Evolutionary conservation across 2,329 filamentous ascomycete genomes (phyloP), one percentile per base, ranked within the genome.

Genomic region (Immersiporthe knoxdaviesiana): DNA sequence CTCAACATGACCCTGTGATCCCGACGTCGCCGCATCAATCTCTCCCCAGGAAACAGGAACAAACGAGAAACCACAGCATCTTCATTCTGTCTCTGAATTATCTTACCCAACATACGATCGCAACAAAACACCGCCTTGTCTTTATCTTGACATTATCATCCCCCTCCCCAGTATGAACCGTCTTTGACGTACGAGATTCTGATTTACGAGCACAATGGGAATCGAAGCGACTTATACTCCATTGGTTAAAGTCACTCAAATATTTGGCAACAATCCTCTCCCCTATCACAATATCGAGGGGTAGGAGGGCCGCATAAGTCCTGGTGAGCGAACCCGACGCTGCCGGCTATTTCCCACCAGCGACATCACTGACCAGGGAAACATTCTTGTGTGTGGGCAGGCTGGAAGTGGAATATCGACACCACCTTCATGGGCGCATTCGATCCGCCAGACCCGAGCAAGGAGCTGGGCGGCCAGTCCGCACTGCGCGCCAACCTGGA

Each of bases 351-450:
- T 16, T 37, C 56, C 11, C 4, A 21, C 30, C n/a, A n/a, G 32
- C 7, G 24, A 63, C 14, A 6, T 5, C 41, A 47, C 41, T 63
- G 14, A 50, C 16, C 11, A 21, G 27, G 2, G 14, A 32, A 14
- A 18, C n/a, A n/a, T n/a, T 44, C 4, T 12, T 39, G 16, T 21
- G 16, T 21, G 41, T 35, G 39, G 24, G 14, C 39, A 44, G 27
- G 39, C 18, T 27, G 0, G n/a, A 12, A 44, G 14, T 32, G 35
- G 27, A 16, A 18, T 16, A 44, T 14, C 39, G 30, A 47, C 56
- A 32, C 27, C 50, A 60, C 59, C 61, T 68, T 69, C 66, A 71
- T 71, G 70, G 63, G 65, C 65, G 44, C 66, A 54, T 58, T 52
- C 56, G 37, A 27, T 35, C 67, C 63, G 52, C 39, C 64, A 35